Evolutionary conservation across 2,329 filamentous ascomycete genomes (phyloP).

Genomic region (Rutstroemia sp.): DNA sequence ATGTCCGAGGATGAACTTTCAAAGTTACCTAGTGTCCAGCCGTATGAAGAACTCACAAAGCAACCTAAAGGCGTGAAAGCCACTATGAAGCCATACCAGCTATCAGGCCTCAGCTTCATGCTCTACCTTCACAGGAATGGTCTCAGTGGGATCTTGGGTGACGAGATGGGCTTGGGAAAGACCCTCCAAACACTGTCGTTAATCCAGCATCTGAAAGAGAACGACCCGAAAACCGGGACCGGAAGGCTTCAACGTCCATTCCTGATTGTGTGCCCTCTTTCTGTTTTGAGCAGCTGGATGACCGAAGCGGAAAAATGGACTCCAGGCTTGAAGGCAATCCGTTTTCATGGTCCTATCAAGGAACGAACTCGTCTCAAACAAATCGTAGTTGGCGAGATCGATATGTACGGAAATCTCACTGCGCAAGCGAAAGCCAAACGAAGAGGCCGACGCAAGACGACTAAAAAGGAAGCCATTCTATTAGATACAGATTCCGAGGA

Average conservation of each 20-base stretch:
- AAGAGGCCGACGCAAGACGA: slow-evolving; percentile 16
- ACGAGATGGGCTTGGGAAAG: slow-evolving; percentile 45
- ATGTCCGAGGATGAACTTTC: slow-evolving; percentile 19
- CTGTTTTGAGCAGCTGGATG: slow-evolving; percentile 42
- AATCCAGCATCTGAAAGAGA: slow-evolving; percentile 40
- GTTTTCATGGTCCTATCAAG: slow-evolving; percentile 39
- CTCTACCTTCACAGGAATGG: slow-evolving; percentile 37
- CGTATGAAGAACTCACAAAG: slow-evolving; percentile 24
- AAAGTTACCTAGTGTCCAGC: slow-evolving; percentile 14
- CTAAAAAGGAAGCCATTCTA: slow-evolving; percentile 14
- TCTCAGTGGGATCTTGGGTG: slow-evolving; percentile 35
- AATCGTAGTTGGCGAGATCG: slow-evolving; percentile 37
- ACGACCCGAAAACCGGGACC: slow-evolving; percentile 26
- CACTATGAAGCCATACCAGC: slow-evolving; percentile 43
- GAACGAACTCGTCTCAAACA: slow-evolving; percentile 40
- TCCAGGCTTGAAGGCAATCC: slow-evolving; percentile 37
- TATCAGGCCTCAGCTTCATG: slow-evolving; percentile 42
- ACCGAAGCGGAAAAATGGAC: slow-evolving; percentile 40
- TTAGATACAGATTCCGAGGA: slow-evolving; percentile 25
- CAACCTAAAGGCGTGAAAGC: slow-evolving; percentile 36
- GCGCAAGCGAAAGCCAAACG: slow-evolving; percentile 22
- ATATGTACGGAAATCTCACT: slow-evolving; percentile 35
- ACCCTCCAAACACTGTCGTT: slow-evolving; percentile 42
- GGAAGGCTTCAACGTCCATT: slow-evolving; percentile 35
- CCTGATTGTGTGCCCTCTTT: slow-evolving; percentile 43